Evolutionary conservation across 129 eudicot species (phyloP).

Genomic region (Flaveria linearis): DNA sequence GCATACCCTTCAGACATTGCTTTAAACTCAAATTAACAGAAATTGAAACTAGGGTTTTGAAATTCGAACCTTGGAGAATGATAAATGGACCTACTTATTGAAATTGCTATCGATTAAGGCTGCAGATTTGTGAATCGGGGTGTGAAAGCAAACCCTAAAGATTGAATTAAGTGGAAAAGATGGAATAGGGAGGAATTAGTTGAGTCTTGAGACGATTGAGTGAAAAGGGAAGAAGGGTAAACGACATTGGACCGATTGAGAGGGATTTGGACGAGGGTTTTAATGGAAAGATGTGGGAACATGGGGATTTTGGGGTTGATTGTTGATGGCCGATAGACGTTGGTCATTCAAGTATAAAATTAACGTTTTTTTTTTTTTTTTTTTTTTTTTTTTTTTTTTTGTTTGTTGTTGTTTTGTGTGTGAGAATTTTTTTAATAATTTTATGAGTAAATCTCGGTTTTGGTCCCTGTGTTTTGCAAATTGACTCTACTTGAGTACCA

Average conservation of each 20-base stretch:
- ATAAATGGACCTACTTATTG: no score
- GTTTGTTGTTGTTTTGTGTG: no score
- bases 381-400: no score
- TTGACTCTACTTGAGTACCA: no score
- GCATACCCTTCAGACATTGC: conserved; percentile 93
- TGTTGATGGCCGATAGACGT: conserved; percentile 21
- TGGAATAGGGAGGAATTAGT: conserved; percentile 39
- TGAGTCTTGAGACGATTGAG: conserved; percentile 23
- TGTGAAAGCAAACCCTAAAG: conserved; percentile 23
- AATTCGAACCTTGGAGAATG: conserved; percentile 14
- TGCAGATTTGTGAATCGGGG: conserved; percentile 7
- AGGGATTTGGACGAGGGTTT: conserved; percentile 18
- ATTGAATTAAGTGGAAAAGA: neutral
- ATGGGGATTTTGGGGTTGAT: conserved; percentile 25
- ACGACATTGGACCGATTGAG: neutral
- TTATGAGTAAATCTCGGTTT: no score
- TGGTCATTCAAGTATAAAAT: no score
- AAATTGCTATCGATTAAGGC: no score
- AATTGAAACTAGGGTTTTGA: conserved; percentile 1
- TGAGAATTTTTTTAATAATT: no score
- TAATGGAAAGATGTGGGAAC: conserved; percentile 27
- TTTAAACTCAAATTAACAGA: neutral
- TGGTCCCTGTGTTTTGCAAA: no score
- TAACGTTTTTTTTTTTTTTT: no score
- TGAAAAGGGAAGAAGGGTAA: neutral